Conservation (phyloP, 805 yeast species). For the Saccharomycopsis olivae region DNA sequence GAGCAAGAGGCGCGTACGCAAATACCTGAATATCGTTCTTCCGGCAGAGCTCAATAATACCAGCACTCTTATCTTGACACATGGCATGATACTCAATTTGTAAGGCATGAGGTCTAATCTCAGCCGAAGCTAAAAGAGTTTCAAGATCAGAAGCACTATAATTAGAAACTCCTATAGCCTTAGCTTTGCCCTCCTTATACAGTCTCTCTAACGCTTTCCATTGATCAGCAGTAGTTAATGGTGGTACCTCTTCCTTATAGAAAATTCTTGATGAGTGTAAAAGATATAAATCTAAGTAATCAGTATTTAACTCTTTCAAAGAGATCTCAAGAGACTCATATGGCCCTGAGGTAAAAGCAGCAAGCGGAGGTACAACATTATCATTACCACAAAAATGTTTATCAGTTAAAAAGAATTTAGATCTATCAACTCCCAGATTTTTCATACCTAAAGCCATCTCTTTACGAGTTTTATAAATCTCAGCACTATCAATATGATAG, state of each 20-base stretch:
- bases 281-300: constrained; percentile 43
- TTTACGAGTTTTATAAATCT: constrained; percentile 40
- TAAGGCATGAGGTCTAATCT: constrained; percentile 42
- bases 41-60: constrained; percentile 39
- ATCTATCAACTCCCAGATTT: constrained; percentile 25
- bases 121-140: constrained; percentile 27
- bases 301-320: constrained; percentile 30
- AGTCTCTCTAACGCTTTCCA: constrained; percentile 42
- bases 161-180: constrained; percentile 54
- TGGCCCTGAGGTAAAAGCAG: constrained; percentile 27
- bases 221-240: constrained; percentile 26
- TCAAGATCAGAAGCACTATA: constrained; percentile 38
- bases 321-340: constrained; percentile 30
- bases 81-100: constrained; percentile 61
- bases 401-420: constrained; percentile 42
- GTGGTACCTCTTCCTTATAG: constrained; percentile 23
- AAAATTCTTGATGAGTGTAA: constrained; percentile 36
- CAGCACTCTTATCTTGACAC: constrained; percentile 58
- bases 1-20: constrained; percentile 63
- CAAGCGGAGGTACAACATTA: constrained; percentile 18
- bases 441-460: constrained; percentile 37
- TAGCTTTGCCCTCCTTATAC: constrained; percentile 42
- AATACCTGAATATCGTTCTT: constrained; percentile 41
- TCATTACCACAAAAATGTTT: constrained; percentile 33
- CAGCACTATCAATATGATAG: constrained; percentile 51